These are phyloP conservation scores for Aspergillus novoparasiticus DNA, from an alignment of 2,329 filamentous ascomycete species.

Conservation along the genomic window DNA sequence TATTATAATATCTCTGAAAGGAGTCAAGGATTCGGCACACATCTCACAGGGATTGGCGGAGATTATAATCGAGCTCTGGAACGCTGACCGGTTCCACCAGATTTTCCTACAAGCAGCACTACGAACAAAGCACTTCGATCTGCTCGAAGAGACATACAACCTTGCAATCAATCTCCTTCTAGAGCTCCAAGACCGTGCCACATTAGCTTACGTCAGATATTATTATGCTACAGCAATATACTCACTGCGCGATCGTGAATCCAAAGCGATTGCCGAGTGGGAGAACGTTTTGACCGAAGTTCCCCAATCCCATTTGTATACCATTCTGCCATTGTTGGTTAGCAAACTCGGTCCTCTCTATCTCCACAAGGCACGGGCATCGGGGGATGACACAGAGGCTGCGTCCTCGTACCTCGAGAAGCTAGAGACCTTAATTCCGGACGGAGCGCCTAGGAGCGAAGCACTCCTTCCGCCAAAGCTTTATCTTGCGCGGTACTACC, in stretches of 20 bases:
- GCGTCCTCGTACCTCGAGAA: constrained; percentile 13
- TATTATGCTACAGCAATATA: constrained; percentile 20
- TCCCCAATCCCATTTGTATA: constrained; percentile 16
- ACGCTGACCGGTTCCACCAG: constrained; percentile 16
- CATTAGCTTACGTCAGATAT: constrained; percentile 18
- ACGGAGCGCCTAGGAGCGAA: constrained; percentile 18
- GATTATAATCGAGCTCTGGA: constrained; percentile 18
- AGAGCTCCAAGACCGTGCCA: constrained; percentile 8
- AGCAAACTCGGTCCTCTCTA: constrained; percentile 24
- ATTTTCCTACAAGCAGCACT: constrained; percentile 19
- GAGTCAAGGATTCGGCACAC: neutral
- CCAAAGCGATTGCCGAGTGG: constrained; percentile 19
- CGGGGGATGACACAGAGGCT: constrained; percentile 6
- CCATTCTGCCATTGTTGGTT: constrained; percentile 14
- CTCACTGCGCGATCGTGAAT: constrained; percentile 14
- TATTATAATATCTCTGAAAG: neutral
- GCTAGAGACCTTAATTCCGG: constrained; percentile 14
- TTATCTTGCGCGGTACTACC: constrained; percentile 25
- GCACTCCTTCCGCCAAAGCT: constrained; percentile 19
- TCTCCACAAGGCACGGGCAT: constrained; percentile 14
- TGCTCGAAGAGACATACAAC: constrained; percentile 24
- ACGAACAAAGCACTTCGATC: constrained; percentile 18
- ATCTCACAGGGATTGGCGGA: constrained; percentile 2
- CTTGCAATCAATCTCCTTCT: constrained; percentile 19
- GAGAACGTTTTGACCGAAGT: constrained; percentile 19